Evolutionary conservation across 148 eudicot species (phyloP).

Genomic region (Silene latifolia): DNA sequence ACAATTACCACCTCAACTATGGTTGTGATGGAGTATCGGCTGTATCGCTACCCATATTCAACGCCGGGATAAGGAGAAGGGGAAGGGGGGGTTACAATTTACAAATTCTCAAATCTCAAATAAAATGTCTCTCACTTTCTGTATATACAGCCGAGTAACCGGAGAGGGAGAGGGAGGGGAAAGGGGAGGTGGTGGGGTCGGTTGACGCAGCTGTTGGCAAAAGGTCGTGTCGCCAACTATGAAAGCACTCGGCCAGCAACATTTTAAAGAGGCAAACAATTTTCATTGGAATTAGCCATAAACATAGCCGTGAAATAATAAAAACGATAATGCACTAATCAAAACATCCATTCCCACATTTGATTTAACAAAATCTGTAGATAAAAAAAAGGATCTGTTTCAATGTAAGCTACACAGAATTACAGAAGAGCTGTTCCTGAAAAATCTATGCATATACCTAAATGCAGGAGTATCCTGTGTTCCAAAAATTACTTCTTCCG

Average conservation of each 20-base stretch:
- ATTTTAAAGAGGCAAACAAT: neutral
- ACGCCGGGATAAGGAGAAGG: neutral
- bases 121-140: neutral
- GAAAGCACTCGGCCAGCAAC: neutral
- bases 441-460: neutral
- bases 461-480: neutral
- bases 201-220: neutral
- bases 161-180: too few species aligned
- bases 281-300: neutral
- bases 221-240: neutral
- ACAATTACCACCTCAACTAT: neutral
- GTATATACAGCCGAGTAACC: neutral
- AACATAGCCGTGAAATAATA: neutral
- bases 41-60: neutral
- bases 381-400: neutral
- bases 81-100: too few species aligned
- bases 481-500: neutral
- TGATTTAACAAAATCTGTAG: neutral
- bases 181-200: neutral
- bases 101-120: too few species aligned
- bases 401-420: neutral
- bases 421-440: neutral
- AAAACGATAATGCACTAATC: neutral
- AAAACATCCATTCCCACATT: neutral
- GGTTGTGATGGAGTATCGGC: neutral